Percentiles rank a stretch among this genome's conserved stretches.
phyloP scores from a whole-genome alignment of 1,284 basidiomycete genomes.

The Earliella scabrosa region DNA sequence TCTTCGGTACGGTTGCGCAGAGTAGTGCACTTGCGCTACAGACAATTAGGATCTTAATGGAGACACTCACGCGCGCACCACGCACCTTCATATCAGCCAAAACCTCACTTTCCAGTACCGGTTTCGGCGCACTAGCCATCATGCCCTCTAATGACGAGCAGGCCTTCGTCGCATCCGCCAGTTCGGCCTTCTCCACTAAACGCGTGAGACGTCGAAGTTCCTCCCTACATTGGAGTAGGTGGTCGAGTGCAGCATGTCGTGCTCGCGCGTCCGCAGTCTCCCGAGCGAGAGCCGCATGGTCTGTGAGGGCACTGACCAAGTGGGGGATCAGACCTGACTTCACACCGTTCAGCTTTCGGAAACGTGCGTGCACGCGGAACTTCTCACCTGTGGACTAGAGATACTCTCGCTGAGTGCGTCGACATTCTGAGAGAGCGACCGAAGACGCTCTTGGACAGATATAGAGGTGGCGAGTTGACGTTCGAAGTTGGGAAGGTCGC shows the following conservation, averaged over 20 bases:
- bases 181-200: constrained; percentile 56
- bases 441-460: constrained; percentile 64
- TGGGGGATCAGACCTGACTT: constrained; percentile 71
- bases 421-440: constrained; percentile 54
- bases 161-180: constrained; percentile 60
- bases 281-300: constrained; percentile 65
- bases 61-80: not conserved
- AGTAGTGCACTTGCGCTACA: constrained; percentile 57
- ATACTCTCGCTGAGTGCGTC: constrained; percentile 53
- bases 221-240: constrained; percentile 54
- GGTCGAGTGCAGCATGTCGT: constrained; percentile 51
- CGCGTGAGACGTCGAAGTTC: constrained; percentile 47
- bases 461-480: constrained; percentile 62
- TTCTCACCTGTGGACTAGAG: constrained; percentile 58
- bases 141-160: constrained; percentile 46
- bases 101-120: constrained; percentile 54
- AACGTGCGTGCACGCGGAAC: not conserved
- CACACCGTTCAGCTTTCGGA: constrained; percentile 9
- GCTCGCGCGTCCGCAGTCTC: constrained; percentile 57
- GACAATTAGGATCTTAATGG: not conserved
- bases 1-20: constrained; percentile 67
- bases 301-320: constrained; percentile 52
- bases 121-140: constrained; percentile 53
- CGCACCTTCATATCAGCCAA: constrained; percentile 63
- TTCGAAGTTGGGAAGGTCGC: constrained; percentile 64